Evolutionary conservation across 768 basidiomycete species (phyloP).

Genomic region (Coprinopsis marcescibilis): DNA sequence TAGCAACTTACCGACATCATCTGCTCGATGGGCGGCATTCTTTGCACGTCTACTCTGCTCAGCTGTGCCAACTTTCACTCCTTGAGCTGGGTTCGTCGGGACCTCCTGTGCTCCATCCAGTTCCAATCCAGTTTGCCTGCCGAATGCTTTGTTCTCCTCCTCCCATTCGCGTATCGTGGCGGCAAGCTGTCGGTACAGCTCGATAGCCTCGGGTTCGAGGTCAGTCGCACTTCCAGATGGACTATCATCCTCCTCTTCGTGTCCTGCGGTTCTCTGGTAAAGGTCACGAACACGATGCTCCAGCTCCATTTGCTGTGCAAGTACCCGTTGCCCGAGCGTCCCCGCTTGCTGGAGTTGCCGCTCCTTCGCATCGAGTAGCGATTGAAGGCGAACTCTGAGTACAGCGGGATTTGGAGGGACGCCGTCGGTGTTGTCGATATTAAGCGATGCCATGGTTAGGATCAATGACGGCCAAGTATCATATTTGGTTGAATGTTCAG

Average conservation of each 20-base stretch:
- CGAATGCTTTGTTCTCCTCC: slow-evolving; percentile 69
- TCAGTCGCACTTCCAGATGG: slow-evolving; percentile 6
- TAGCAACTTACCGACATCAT: slow-evolving; percentile 68
- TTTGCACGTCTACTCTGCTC: slow-evolving; percentile 85
- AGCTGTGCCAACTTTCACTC: slow-evolving; percentile 46
- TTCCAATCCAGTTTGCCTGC: slow-evolving; percentile 54
- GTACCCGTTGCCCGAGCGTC: slow-evolving; percentile 87
- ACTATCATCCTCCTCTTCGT: slow-evolving; percentile 6
- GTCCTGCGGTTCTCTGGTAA: slow-evolving; percentile 47
- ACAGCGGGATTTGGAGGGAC: too few relatives aligned
- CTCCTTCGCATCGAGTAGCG: slow-evolving; percentile 84
- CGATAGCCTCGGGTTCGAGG: slow-evolving; percentile 53
- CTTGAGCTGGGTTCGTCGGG: slow-evolving; percentile 50
- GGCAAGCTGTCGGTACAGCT: slow-evolving; percentile 70
- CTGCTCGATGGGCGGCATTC: slow-evolving; percentile 85
- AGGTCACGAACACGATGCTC: slow-evolving; percentile 82
- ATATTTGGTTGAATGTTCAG: too few relatives aligned
- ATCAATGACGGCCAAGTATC: too few relatives aligned
- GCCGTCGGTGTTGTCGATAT: too few relatives aligned
- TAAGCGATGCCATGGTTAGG: too few relatives aligned
- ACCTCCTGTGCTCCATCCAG: slow-evolving; percentile 41
- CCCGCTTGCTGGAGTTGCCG: slow-evolving; percentile 89
- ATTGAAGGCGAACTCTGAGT: slow-evolving; percentile 57
- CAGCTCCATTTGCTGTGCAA: slow-evolving; percentile 89
- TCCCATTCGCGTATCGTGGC: slow-evolving; percentile 77